Base-by-base conservation (phyloP, 2,329 filamentous ascomycete species). In the Alternaria gansuensis region DNA sequence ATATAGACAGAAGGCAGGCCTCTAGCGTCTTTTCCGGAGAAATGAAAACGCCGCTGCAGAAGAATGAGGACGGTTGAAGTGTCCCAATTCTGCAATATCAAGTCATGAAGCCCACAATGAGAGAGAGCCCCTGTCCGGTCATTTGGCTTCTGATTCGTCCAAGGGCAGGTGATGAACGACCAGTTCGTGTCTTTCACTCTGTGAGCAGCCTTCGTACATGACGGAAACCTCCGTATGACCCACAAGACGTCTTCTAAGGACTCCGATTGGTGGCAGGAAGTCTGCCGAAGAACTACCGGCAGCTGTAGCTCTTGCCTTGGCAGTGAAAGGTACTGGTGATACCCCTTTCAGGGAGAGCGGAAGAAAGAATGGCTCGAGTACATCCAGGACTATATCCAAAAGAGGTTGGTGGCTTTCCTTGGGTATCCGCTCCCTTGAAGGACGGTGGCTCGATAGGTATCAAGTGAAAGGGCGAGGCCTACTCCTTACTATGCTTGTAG, bases 1-100 rank as follows among this genome's bases (percentile, higher is more conserved):
- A 53, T 60, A 53, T 60, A 57, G n/a, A 43, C 23, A 34, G 17
- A 24, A 37, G 24, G n/a, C 6, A 21, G n/a, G n/a, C n/a, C 24
- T 45, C 51, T 45, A 41, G 31, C 31, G 28, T 41, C 24, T 33
- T 28, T n/a, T 17, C 4, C 24, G 13, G 49, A 39, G 24, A 13
- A 24, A 48, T 11, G 21, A 24, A 17, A 14, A n/a, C 36, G 17
- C 28, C 10, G 14, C 23, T 50, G 41, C 36, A 36, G 11, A 29
- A 45, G 39, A 44, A 13, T 40, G 45, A 48, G 26, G 51, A 51
- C 29, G 37, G 36, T 36, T 52, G 41, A 43, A 36, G 10, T 17
- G 23, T 28, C 37, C 33, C 13, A 23, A 21, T 50, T 50, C 24
- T 31, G 44, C 13, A 24, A n/a, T n/a, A 34, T 31, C 24, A 17